A percentile compares a stretch with the other conserved stretches of the same genome.
These are phyloP conservation scores for Volvox africanus DNA, from an alignment of 139 green algal genomes.

Conservation along the genomic window DNA sequence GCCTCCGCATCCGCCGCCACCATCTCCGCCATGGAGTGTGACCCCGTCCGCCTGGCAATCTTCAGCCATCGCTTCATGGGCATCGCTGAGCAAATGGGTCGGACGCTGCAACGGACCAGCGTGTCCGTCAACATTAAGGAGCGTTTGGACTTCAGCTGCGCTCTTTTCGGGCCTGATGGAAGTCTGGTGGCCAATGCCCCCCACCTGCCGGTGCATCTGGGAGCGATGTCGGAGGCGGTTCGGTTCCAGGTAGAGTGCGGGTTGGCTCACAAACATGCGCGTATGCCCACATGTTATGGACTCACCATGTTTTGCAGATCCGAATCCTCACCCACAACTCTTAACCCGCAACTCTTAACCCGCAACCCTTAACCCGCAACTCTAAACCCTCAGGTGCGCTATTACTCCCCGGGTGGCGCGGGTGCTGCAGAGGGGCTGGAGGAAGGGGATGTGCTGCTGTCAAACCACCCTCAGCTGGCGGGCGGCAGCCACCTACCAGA, in stretches of 20 bases:
- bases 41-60: conserved; percentile 96
- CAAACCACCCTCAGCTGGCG: conserved; percentile 94
- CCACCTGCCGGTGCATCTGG: conserved; percentile 97
- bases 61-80: conserved; percentile 99
- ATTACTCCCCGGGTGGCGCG: conserved; percentile 62
- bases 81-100: conserved; percentile 99
- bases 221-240: conserved; percentile 95
- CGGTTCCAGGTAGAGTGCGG: conserved; percentile 82
- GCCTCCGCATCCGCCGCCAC: background rate
- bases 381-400: conserved; percentile 54
- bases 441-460: conserved; percentile 93
- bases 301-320: too few species aligned
- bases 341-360: too few species aligned
- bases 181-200: conserved; percentile 97
- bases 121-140: conserved; percentile 99
- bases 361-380: too few species aligned
- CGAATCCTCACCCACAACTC: too few species aligned
- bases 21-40: conserved; percentile 56
- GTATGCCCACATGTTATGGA: too few species aligned
- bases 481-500: conserved; percentile 97
- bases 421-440: conserved; percentile 65
- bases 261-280: too few species aligned
- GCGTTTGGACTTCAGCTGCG: conserved; percentile 97
- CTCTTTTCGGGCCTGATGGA: conserved; percentile 90
- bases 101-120: conserved; percentile 92